These are phyloP conservation scores for Thraustotheca clavata DNA, from an alignment of 352 stramenopile genomes.

Conservation along the genomic window DNA sequence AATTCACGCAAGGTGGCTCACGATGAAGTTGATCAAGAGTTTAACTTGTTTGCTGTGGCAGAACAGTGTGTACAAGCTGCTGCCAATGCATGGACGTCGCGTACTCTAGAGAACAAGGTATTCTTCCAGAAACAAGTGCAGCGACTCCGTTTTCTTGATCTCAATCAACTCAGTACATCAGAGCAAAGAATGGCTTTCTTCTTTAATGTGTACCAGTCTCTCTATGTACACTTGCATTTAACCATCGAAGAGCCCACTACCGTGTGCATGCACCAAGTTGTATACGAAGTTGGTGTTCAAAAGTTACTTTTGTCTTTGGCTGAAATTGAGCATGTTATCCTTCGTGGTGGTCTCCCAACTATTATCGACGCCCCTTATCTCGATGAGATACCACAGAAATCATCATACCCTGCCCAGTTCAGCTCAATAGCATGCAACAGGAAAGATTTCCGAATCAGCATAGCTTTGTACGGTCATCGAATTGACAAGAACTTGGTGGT, in stretches of 20 bases:
- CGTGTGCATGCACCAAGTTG: constrained; percentile 40
- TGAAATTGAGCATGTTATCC: constrained; percentile 81
- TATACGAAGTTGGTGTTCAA: constrained; percentile 69
- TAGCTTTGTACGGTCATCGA: constrained; percentile 75
- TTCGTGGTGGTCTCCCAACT: constrained; percentile 41
- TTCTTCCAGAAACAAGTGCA: constrained; percentile 46
- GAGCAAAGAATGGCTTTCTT: constrained; percentile 63
- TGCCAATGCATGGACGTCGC: background rate
- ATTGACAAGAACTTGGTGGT: constrained; percentile 41
- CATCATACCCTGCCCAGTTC: constrained; percentile 32
- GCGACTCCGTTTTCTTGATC: constrained; percentile 26
- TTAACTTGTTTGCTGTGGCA: background rate
- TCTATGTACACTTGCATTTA: constrained; percentile 80
- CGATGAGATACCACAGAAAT: constrained; percentile 29
- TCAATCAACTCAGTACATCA: constrained; percentile 29
- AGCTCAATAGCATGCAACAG: constrained; percentile 25
- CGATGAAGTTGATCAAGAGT: constrained; percentile 27
- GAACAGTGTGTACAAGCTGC: background rate
- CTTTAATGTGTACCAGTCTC: constrained; percentile 85
- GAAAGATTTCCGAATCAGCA: constrained; percentile 71
- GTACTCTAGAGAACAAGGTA: constrained; percentile 26
- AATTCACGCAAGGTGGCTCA: background rate
- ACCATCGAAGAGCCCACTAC: constrained; percentile 38
- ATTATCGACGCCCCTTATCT: constrained; percentile 28
- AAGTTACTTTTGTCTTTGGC: constrained; percentile 52